These are phyloP conservation scores for Arbutus unedo DNA, from an alignment of 148 eudicot genomes.

Conservation along the genomic window DNA sequence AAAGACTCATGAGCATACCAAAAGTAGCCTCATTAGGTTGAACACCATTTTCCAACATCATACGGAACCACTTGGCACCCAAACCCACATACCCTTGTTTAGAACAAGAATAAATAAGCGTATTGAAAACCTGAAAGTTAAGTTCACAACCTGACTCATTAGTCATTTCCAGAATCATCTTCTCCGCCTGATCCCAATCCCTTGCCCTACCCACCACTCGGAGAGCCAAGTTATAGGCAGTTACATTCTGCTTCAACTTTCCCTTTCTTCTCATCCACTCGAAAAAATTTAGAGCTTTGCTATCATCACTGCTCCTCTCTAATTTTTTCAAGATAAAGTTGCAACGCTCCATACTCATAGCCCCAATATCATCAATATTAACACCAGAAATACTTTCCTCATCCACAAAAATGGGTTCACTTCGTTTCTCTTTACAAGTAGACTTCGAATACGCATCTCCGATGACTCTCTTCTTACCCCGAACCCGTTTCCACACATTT, in stretches of 20 bases:
- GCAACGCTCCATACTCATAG: conserved; percentile 45
- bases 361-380: conserved; percentile 29
- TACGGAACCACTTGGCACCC: conserved; percentile 66
- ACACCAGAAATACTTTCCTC: conserved; percentile 14
- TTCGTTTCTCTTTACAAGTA: conserved; percentile 11
- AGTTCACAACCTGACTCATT: conserved; percentile 57
- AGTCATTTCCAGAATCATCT: conserved; percentile 60
- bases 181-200: conserved; percentile 75
- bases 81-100: conserved; percentile 57
- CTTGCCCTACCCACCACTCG: conserved; percentile 74
- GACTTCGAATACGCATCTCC: conserved; percentile 24
- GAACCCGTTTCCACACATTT: conserved; percentile 38
- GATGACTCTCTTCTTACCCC: conserved; percentile 23
- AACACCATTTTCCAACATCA: conserved; percentile 71
- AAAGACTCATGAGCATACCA: conserved; percentile 89
- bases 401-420: conserved; percentile 14
- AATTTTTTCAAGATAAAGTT: conserved; percentile 56
- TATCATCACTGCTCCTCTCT: conserved; percentile 45
- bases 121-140: conserved; percentile 70
- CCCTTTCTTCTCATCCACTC: conserved; percentile 78
- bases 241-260: conserved; percentile 58
- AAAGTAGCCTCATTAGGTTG: conserved; percentile 90
- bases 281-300: conserved; percentile 53
- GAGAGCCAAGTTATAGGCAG: conserved; percentile 63
- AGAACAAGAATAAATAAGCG: conserved; percentile 76